Base-by-base conservation (phyloP, 176 grass and related monocot species). In the Typha latifolia region DNA sequence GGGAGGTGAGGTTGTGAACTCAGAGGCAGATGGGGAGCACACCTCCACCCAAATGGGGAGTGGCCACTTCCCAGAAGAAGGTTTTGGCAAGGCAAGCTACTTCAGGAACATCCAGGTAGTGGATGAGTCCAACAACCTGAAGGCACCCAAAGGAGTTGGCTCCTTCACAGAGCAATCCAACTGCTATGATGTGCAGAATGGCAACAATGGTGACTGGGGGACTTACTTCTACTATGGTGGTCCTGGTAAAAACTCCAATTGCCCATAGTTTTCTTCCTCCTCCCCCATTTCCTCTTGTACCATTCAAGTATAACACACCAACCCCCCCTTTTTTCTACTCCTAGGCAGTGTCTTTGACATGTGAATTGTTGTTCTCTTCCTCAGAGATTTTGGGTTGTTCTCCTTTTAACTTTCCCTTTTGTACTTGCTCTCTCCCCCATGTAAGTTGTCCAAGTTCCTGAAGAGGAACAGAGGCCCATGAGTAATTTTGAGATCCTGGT, bases 151-250 rank as follows among this genome's bases (percentile, higher is more conserved):
- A 29, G 85, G 93, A 0, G 47, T 90, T 13, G 70, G 72, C 66
- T 79, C 85, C 7, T 92, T 92, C 81, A 86, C 88, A 0, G 89
- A 97, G 61, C 83, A 87, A 19, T 86, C 88, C 0, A 93, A 87
- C 59, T 97, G 94, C 64, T 97, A 97, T 19, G 81, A 84, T 31
- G 78, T 90, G 49, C 85, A 89, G 67, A 89, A 79, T 14, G 88
- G 83, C 47, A 89, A 89, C 80, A 97, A 86, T 5, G 82, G 50
- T 0, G 84, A 91, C 29, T 96, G 92, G 92, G 92, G 92, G 70
- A 83, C 78, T 13, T 92, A 97, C 70, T 97, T 97, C 62, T 97
- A 90, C 81, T 97, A 97, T 12, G 93, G 91, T 32, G 91, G 91
- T 73, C 87, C 91, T n/a, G 91, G 91, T 51, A 83, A 85, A 88